Base-by-base conservation (phyloP, 768 basidiomycete species). In the Rhodotorula graminis region DNA sequence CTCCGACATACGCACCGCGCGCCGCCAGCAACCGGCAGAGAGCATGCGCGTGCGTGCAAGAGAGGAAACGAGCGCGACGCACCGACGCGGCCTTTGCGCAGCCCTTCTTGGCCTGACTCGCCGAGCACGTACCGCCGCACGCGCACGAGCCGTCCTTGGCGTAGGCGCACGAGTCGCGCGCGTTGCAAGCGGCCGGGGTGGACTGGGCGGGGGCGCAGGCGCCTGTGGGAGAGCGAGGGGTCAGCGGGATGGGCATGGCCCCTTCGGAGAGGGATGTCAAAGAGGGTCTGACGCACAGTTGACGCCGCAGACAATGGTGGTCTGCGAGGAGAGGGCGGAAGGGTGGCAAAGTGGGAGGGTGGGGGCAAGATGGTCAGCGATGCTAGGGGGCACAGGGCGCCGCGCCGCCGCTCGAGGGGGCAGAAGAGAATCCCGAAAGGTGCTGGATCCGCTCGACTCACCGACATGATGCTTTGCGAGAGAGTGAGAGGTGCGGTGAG, bases 231-330 rank as follows among this genome's bases (percentile, higher is more conserved):
- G 70, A 49, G 59, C 52, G 61, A 33, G 3, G 11, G 11, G 50
- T 52, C 50, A 52, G 50, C 27, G 3, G 4, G 50, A 37, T 37
- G n/a, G n/a, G n/a, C n/a, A n/a, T n/a, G n/a, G n/a, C n/a, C n/a
- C n/a, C n/a, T n/a, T n/a, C n/a, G n/a, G n/a, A n/a, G n/a, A n/a
- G n/a, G n/a, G n/a, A n/a, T n/a, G n/a, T n/a, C n/a, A 23, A 50
- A 8, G 21, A 18, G 42, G 15, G 42, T 44, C 9, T 9, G 42
- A 7, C 27, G 40, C 59, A 60, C 70, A 71, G 64, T 55, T 71
- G 21, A 65, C 59, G 37, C 70, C 70, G 63, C 70, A 71, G 59
- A 71, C n/a, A 46, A 70, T 58, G 11, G 46, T 29, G 61, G 61
- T 46, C 27, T 50, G 40, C 25, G 29, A 23, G 50, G 21, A 52